phyloP scores from a whole-genome alignment of 345 rosid species.

The Erucastrum elatum region DNA sequence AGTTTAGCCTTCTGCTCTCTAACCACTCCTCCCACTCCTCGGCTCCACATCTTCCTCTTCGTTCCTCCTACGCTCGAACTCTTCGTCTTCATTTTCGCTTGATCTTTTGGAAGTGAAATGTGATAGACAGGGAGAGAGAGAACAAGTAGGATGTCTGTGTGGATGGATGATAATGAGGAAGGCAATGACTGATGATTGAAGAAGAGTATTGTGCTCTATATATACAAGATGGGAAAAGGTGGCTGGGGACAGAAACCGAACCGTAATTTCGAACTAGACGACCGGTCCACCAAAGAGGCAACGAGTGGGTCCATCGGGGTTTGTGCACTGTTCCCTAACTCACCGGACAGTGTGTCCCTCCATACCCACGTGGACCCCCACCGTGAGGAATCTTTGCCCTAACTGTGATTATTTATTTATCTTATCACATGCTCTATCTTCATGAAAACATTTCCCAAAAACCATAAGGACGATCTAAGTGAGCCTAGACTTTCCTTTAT shows the following conservation, averaged over 20 bases:
- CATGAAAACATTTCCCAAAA: conserved; percentile 16
- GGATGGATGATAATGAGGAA: conserved; percentile 28
- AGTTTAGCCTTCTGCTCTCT: conserved; percentile 83
- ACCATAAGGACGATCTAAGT: not conserved
- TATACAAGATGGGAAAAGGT: conserved; percentile 45
- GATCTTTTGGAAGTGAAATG: not conserved
- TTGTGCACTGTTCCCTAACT: conserved; percentile 66
- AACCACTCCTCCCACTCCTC: conserved; percentile 65
- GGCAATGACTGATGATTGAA: conserved; percentile 32
- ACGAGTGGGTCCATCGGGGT: conserved; percentile 64
- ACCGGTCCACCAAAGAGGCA: conserved; percentile 60
- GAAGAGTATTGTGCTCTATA: conserved; percentile 8
- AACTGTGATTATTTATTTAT: conserved; percentile 25
- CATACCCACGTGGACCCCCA: conserved; percentile 35
- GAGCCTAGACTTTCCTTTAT: not conserved
- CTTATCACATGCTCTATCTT: conserved; percentile 19
- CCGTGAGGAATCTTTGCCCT: conserved; percentile 42
- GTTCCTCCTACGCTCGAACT: conserved; percentile 52
- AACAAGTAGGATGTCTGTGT: not conserved
- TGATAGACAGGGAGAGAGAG: not conserved
- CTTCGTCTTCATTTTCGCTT: conserved; percentile 54
- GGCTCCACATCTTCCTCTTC: conserved; percentile 71
- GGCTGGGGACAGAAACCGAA: conserved; percentile 41
- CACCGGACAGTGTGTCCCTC: conserved; percentile 54
- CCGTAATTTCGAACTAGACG: conserved; percentile 30